Base-by-base conservation (phyloP, 1,139 yeast genomes). In the Trichomonascaceae sp. region DNA sequence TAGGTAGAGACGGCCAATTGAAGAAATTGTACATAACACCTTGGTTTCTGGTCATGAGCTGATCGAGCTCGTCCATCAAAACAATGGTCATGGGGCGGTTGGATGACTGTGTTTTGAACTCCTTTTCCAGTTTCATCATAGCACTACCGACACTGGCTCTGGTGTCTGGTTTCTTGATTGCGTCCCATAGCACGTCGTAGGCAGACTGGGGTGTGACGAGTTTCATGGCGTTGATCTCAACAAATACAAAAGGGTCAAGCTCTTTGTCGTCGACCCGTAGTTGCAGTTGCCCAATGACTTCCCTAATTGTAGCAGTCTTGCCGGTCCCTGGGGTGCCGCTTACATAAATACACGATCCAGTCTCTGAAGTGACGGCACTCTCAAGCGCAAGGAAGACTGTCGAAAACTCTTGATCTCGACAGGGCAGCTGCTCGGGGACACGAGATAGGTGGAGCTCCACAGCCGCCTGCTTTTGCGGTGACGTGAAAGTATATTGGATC, bases 321-420 rank as follows among this genome's bases (percentile, higher is more conserved):
- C 99, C 99, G 3, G 93, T 87, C 8, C 99, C 99, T 0, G 99
- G 98, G 0, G 96, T 85, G 2, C 99, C 99, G 56, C 95, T 82
- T 4, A 89, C 75, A 50, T 87, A 89, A 4, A 89, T 60, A 47
- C 95, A 82, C 14, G 89, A 71, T 0, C 98, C 97, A 1, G 78
- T 69, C 30, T 71, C 71, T 13, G 77, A 69, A 35, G 68, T 67
- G 23, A 89, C 72, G 1, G 95, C 84, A 33, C 74, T 67, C 47
- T 84, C 89, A n/a, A 89, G 55, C 32, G 75, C 74, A 35, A 72
- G 56, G 51, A 75, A 80, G 5, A 89, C 62, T 37, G 76, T 69
- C n/a, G 76, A 70, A 52, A 79, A 85, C 52, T 89, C 95, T 25
- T 71, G 71, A 43, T 85, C 97, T 41, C 99, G 69, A 40, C 97